Conservation (phyloP, 192 early-diverging fungal species). For the Linnemannia exigua region DNA sequence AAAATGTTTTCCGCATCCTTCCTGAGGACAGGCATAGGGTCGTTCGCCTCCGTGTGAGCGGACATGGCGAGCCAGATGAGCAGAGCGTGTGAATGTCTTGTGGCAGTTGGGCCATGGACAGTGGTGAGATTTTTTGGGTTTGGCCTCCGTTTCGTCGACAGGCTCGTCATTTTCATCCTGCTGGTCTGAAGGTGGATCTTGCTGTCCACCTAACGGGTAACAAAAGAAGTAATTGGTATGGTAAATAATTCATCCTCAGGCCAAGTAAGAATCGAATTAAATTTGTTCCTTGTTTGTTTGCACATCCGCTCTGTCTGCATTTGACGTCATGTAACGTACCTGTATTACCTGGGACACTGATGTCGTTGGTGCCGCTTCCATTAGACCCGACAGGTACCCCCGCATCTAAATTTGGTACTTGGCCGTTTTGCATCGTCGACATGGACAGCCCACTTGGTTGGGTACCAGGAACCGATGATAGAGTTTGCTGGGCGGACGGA, state of each 20-base stretch:
- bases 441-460: neutral
- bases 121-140: constrained; percentile 47
- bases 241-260: constrained; percentile 1
- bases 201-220: constrained; percentile 12
- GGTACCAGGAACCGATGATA: neutral
- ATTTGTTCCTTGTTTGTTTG: neutral
- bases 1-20: constrained; percentile 78
- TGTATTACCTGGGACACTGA: neutral
- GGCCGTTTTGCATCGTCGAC: neutral
- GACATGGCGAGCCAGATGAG: constrained; percentile 85
- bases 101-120: constrained; percentile 56
- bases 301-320: neutral
- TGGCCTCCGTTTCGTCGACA: neutral
- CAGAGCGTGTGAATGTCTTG: constrained; percentile 55
- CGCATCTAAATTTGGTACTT: neutral
- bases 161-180: constrained; percentile 33
- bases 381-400: neutral
- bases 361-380: neutral
- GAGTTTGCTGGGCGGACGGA: neutral
- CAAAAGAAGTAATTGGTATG: neutral
- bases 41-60: constrained; percentile 81
- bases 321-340: constrained; percentile 2
- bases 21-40: constrained; percentile 74
- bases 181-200: constrained; percentile 14
- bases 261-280: neutral